phyloP scores from a whole-genome alignment of 441 rosid species.

The Gossypium davidsonii region DNA sequence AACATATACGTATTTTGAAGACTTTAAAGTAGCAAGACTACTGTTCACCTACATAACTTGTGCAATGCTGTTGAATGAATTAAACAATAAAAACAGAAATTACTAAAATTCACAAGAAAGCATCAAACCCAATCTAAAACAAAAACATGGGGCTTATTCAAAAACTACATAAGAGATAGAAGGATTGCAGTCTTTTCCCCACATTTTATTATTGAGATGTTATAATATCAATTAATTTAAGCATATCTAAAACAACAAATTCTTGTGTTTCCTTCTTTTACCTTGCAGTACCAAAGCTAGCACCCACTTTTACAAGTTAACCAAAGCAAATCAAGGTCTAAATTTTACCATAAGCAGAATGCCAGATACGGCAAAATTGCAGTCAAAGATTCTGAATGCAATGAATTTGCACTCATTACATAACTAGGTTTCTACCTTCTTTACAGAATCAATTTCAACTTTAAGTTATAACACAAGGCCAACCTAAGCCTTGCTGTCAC shows the following conservation, averaged over 20 bases:
- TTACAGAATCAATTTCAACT: neutral
- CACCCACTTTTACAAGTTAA: neutral
- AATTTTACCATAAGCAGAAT: neutral
- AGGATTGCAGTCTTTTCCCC: neutral
- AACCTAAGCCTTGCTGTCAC: neutral
- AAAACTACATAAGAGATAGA: neutral
- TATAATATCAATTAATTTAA: neutral
- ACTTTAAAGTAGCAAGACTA: neutral
- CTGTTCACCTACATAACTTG: neutral
- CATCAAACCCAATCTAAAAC: neutral
- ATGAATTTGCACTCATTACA: neutral
- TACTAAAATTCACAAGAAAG: neutral
- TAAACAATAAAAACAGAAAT: constrained; percentile 3
- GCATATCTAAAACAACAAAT: neutral
- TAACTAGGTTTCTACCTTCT: neutral
- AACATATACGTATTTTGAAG: neutral
- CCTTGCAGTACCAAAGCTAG: constrained; percentile 3
- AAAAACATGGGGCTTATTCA: neutral
- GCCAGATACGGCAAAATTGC: neutral
- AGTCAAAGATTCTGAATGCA: neutral
- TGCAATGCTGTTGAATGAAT: neutral
- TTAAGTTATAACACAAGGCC: neutral
- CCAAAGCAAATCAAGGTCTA: neutral
- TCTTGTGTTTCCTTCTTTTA: neutral
- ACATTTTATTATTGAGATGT: neutral